These are phyloP conservation scores for Saccharomycodes ludwigii DNA, from an alignment of 805 yeast genomes.

Conservation along the genomic window DNA sequence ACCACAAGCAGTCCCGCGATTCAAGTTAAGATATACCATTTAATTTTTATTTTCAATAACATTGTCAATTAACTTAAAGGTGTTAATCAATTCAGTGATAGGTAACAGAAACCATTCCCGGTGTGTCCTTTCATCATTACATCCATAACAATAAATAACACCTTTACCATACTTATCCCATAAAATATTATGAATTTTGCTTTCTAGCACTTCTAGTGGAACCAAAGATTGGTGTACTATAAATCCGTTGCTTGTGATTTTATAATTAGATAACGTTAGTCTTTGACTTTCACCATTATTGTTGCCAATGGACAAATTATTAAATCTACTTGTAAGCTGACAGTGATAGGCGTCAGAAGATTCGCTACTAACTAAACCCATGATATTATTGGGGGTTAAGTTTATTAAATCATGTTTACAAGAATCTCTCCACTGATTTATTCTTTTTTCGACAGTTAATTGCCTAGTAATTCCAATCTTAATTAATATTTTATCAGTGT, in stretches of 20 bases:
- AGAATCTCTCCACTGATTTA: conserved; percentile 17
- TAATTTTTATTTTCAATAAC: no score
- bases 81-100: conserved; percentile 11
- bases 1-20: no score
- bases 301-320: no score
- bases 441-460: conserved; percentile 13
- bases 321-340: no score
- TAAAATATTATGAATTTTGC: conserved; percentile 13
- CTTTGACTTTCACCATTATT: no score
- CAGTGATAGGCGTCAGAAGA: no score
- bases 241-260: no score
- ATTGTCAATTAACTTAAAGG: conserved; percentile 11
- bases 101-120: conserved; percentile 21
- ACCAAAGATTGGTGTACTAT: no score
- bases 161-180: conserved; percentile 22
- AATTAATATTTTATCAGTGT: conserved; percentile 12
- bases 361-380: no score
- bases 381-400: conserved; percentile 17
- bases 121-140: conserved; percentile 16
- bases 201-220: conserved; percentile 17
- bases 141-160: conserved; percentile 17
- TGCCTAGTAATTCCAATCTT: conserved; percentile 23
- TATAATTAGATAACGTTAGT: no score
- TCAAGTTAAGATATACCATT: no score
- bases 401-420: conserved; percentile 18